A percentile compares a stretch with the other conserved stretches of the same genome.
These are phyloP conservation scores for Corinectria fuckeliana DNA, from an alignment of 2,329 filamentous ascomycete genomes.

Conservation along the genomic window DNA sequence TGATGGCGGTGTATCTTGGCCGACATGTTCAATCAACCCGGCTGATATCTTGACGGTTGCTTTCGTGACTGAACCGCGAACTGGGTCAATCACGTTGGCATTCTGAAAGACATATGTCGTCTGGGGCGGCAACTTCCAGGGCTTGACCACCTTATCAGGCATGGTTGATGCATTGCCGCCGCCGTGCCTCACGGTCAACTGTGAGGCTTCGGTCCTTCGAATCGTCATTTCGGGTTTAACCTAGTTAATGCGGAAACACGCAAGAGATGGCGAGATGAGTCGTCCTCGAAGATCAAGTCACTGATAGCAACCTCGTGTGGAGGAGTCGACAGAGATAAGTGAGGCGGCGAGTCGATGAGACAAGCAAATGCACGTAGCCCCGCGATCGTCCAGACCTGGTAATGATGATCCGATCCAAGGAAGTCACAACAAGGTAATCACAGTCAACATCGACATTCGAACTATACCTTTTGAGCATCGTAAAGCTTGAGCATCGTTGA, in stretches of 20 bases:
- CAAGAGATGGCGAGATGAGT: neutral
- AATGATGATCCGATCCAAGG: neutral
- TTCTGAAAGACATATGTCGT: slow-evolving; percentile 48
- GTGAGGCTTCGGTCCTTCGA: neutral
- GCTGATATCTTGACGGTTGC: slow-evolving; percentile 43
- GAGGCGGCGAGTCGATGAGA: neutral
- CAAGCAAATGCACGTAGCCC: neutral
- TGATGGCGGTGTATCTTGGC: neutral
- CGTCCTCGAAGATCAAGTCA: neutral
- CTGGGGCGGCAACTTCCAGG: slow-evolving; percentile 44
- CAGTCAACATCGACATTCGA: slow-evolving; percentile 25
- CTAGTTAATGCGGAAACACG: neutral
- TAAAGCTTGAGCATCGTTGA: neutral
- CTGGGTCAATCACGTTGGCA: slow-evolving; percentile 52
- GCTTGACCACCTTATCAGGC: slow-evolving; percentile 39
- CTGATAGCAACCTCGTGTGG: neutral
- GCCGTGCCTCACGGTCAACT: neutral
- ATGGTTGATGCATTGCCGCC: neutral
- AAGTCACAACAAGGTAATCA: neutral
- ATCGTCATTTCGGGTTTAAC: neutral
- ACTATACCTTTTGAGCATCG: neutral
- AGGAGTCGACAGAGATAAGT: neutral
- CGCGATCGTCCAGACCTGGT: neutral
- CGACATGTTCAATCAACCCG: slow-evolving; percentile 43
- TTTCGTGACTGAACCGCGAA: slow-evolving; percentile 38